Conservation (phyloP, 768 basidiomycete genomes). For the Lactarius sanguifluus region DNA sequence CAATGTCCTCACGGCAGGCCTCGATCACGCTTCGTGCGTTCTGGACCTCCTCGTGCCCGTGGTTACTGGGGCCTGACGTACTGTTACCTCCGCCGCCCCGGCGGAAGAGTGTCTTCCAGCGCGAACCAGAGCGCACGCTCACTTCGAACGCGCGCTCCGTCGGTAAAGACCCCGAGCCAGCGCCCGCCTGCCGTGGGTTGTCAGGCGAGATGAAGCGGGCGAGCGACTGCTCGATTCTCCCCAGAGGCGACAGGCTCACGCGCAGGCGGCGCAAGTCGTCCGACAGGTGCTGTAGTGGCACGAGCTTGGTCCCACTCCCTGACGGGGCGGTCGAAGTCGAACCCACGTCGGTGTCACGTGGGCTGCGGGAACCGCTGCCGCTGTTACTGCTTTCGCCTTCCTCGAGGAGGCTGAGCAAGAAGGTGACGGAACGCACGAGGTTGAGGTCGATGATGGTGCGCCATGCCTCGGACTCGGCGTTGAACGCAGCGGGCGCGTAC, state of each 20-base stretch:
- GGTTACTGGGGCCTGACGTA: conserved; percentile 26
- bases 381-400: conserved; percentile 8
- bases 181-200: conserved; percentile 27
- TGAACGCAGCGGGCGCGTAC: conserved; percentile 58
- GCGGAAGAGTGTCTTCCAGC: conserved; percentile 51
- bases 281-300: conserved; percentile 27
- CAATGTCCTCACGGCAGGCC: conserved; percentile 56
- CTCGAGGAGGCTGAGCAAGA: conserved; percentile 44
- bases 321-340: conserved; percentile 18
- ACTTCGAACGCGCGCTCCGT: conserved; percentile 49
- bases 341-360: conserved; percentile 35
- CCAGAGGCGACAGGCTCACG: conserved; percentile 53
- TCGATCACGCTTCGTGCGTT: conserved; percentile 48
- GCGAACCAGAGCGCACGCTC: conserved; percentile 45
- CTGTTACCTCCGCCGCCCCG: conserved; percentile 11
- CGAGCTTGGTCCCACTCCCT: conserved; percentile 15
- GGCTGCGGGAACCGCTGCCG: conserved; percentile 39
- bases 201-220: conserved; percentile 44
- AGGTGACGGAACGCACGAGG: conserved; percentile 55
- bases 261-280: conserved; percentile 46
- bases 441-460: conserved; percentile 67
- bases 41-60: conserved; percentile 40
- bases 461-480: conserved; percentile 58
- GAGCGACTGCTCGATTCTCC: conserved; percentile 54
- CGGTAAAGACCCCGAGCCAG: conserved; percentile 23